Base-by-base conservation (phyloP, 2,329 filamentous ascomycete species). In the Pseudomassariella vexata region DNA sequence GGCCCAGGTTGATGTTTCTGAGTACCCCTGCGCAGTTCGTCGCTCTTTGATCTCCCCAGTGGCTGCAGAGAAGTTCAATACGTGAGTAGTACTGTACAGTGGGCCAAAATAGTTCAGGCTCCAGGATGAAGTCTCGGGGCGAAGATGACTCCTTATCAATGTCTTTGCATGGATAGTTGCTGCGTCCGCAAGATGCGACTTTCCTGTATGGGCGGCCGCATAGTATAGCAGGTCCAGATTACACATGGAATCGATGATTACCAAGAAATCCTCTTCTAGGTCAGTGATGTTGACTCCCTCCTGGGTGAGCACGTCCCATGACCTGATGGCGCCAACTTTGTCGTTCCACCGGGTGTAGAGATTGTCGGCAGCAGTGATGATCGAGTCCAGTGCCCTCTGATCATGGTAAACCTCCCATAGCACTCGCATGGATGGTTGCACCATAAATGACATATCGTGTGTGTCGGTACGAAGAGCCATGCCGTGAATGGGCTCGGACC, bases 381-480 rank as follows among this genome's bases (percentile, higher is more conserved):
- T 55, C 3, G 59, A 59, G 4, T 55, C 39, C 0, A 67, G 37
- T 24, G 62, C 65, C n/a, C 52, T 39, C 7, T 36, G 28, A 28
- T 62, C 58, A 0, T 60, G 59, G 0, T 58, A 64, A 5, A 72
- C 45, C 23, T 70, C 63, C 61, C 62, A 73, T 18, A 68, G 62
- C 18, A 60, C 54, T 15, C 60, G 58, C 1, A 70, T 44, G 2
- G 65, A 61, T 0, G 69, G 68, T 30, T 64, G 59, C 5, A 72
- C 59, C 17, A 75, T 73, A 41, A 75, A 75, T 0, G 68, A 67
- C 36, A 75, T 59, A 24, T 74, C 70, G 35, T 74, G 70, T 0
- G 69, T 74, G 33, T 73, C 65, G 4, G 56, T 71, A 19, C 65
- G 59, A 37, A 37, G 48, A 7, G 57, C 46, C 50, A 63, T 63